phyloP scores from a whole-genome alignment of 2,329 filamentous ascomycete genomes.

The Colletotrichum echinochloae region DNA sequence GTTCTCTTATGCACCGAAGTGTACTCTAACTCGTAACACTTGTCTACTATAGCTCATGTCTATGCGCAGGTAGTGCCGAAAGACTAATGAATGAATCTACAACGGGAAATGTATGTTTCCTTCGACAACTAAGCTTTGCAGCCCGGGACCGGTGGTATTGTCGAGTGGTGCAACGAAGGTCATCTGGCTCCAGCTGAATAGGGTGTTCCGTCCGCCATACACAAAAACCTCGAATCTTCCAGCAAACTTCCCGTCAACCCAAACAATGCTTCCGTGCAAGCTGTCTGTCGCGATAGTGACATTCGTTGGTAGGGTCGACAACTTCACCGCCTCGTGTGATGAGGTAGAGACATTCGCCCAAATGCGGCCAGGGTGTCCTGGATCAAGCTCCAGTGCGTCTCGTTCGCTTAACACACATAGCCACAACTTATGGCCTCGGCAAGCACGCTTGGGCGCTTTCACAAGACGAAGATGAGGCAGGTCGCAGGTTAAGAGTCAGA shows the following conservation, averaged over 20 bases:
- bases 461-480: background rate
- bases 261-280: constrained; percentile 60
- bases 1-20: too few relatives aligned
- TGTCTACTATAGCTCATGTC: background rate
- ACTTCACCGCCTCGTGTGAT: constrained; percentile 54
- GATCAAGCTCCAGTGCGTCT: constrained; percentile 61
- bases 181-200: constrained; percentile 68
- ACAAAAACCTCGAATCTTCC: constrained; percentile 67
- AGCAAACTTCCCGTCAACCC: constrained; percentile 58
- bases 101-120: background rate
- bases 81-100: background rate
- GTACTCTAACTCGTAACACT: too few relatives aligned
- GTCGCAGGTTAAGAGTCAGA: background rate
- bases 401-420: constrained; percentile 46
- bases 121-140: constrained; percentile 3
- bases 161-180: constrained; percentile 65
- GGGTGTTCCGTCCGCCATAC: constrained; percentile 62
- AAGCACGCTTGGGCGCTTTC: constrained; percentile 26
- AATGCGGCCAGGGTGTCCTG: constrained; percentile 61
- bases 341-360: constrained; percentile 62
- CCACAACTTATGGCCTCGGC: constrained; percentile 17
- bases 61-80: background rate
- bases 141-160: background rate
- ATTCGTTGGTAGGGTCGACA: constrained; percentile 48
- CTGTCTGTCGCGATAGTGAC: constrained; percentile 59